phyloP scores from a whole-genome alignment of 1,139 yeast genomes.

The Geotrichum carabidarum region DNA sequence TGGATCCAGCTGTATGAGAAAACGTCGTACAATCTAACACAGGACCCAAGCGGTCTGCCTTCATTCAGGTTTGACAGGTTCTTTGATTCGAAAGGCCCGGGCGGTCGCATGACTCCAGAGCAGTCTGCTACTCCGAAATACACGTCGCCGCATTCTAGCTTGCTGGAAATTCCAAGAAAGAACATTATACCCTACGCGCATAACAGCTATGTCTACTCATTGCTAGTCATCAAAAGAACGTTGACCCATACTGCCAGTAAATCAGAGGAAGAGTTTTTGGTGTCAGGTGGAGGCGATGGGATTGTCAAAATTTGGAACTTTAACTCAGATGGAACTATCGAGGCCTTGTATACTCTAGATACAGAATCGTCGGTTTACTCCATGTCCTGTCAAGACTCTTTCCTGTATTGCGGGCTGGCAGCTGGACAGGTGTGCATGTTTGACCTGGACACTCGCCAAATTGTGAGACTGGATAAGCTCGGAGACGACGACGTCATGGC shows the following conservation, averaged over 20 bases:
- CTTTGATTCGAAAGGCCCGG: conserved; percentile 86
- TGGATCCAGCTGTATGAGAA: conserved; percentile 52
- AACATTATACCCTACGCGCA: conserved; percentile 80
- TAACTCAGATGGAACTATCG: conserved; percentile 25
- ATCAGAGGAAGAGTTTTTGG: conserved; percentile 39
- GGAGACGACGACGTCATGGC: conserved; percentile 49
- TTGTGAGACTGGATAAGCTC: conserved; percentile 44
- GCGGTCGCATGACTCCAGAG: conserved; percentile 48
- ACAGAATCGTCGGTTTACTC: conserved; percentile 69
- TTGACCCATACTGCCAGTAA: conserved; percentile 7
- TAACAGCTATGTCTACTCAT: conserved; percentile 79
- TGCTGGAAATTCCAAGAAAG: conserved; percentile 63
- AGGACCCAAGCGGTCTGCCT: conserved; percentile 54
- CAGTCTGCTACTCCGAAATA: conserved; percentile 1
- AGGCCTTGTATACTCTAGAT: conserved; percentile 45
- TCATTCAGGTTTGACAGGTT: conserved; percentile 77
- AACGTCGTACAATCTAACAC: conserved; percentile 30
- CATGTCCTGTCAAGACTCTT: conserved; percentile 56
- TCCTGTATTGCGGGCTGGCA: conserved; percentile 71
- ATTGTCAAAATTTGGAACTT: conserved; percentile 68
- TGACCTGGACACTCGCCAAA: conserved; percentile 77
- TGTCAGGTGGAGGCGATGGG: conserved; percentile 91
- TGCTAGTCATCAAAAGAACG: conserved; percentile 39
- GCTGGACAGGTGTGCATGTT: conserved; percentile 71
- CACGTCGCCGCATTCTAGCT: conserved; percentile 24